Evolutionary conservation across 805 yeast species (phyloP).

Genomic region (Isabelozyma heimii): DNA sequence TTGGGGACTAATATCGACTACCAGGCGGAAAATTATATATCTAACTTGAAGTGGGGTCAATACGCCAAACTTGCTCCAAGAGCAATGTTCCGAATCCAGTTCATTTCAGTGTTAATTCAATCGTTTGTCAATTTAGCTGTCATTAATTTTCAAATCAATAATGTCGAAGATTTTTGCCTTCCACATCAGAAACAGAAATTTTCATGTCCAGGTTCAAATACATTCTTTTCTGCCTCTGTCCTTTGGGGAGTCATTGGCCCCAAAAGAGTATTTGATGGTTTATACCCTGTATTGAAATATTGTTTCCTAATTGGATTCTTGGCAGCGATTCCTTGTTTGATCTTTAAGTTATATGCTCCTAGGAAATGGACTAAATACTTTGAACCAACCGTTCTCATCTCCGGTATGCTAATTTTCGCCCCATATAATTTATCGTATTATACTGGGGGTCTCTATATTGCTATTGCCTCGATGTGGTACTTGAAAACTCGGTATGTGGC

Average conservation of each 20-base stretch:
- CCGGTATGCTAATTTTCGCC: constrained; percentile 28
- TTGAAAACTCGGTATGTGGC: constrained; percentile 21
- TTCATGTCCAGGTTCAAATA: constrained; percentile 29
- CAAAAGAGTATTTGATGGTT: constrained; percentile 26
- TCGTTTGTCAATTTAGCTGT: constrained; percentile 26
- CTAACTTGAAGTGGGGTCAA: constrained; percentile 62
- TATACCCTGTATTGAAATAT: constrained; percentile 31
- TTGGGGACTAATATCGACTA: constrained; percentile 56
- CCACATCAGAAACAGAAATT: constrained; percentile 42
- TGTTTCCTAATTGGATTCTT: constrained; percentile 34
- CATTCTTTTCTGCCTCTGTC: constrained; percentile 53
- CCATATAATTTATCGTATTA: constrained; percentile 32
- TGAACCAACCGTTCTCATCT: constrained; percentile 32
- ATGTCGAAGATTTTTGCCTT: constrained; percentile 36
- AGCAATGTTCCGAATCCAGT: constrained; percentile 45
- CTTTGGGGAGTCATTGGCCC: constrained; percentile 67
- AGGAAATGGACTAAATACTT: constrained; percentile 20
- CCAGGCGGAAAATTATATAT: constrained; percentile 53
- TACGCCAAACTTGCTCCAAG: constrained; percentile 62
- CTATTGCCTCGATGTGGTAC: constrained; percentile 25
- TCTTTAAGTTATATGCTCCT: constrained; percentile 11
- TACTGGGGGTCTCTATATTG: constrained; percentile 25
- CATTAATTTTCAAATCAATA: constrained; percentile 28
- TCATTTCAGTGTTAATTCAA: constrained; percentile 19
- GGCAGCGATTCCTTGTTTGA: constrained; percentile 16